These are phyloP conservation scores for Erysiphe pulchra DNA, from an alignment of 2,329 filamentous ascomycete genomes.

Conservation along the genomic window DNA sequence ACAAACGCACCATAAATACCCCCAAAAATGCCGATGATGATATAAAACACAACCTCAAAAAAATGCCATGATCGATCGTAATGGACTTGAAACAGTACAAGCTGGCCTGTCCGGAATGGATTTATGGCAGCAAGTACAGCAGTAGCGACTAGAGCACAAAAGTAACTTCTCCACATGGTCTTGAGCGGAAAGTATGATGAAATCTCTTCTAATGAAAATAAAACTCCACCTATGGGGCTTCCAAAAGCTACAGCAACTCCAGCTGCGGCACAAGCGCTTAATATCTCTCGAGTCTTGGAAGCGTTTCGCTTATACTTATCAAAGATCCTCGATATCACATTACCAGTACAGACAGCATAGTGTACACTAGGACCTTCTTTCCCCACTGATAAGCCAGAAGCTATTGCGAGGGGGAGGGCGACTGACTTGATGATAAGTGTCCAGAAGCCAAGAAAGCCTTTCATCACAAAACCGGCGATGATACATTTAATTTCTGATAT, in stretches of 20 bases:
- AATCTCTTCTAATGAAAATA: conserved; percentile 91
- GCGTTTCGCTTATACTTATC: conserved; percentile 78
- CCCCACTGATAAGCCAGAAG: conserved; percentile 77
- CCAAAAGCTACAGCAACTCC: conserved; percentile 94
- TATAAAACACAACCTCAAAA: conserved; percentile 82
- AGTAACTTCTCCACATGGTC: conserved; percentile 94
- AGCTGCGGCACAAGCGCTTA: conserved; percentile 82
- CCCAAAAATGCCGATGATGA: conserved; percentile 76
- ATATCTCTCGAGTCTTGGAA: conserved; percentile 79
- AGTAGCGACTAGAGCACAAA: conserved; percentile 86
- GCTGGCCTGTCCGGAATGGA: conserved; percentile 81
- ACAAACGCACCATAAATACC: conserved; percentile 90
- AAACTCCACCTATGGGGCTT: conserved; percentile 83
- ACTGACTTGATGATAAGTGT: conserved; percentile 88
- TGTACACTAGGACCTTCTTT: conserved; percentile 98
- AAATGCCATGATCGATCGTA: conserved; percentile 97
- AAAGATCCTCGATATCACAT: conserved; percentile 83
- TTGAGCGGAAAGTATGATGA: conserved; percentile 89
- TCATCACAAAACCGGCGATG: conserved; percentile 97
- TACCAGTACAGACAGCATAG: conserved; percentile 91
- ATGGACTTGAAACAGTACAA: conserved; percentile 96
- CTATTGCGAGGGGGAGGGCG: conserved; percentile 72
- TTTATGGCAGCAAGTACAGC: conserved; percentile 89
- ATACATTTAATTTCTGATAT: conserved; percentile 99
- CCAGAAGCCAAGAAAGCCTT: conserved; percentile 80